Base-by-base conservation (phyloP, 179 eudicot genomes). In the Pouteria campechiana region DNA sequence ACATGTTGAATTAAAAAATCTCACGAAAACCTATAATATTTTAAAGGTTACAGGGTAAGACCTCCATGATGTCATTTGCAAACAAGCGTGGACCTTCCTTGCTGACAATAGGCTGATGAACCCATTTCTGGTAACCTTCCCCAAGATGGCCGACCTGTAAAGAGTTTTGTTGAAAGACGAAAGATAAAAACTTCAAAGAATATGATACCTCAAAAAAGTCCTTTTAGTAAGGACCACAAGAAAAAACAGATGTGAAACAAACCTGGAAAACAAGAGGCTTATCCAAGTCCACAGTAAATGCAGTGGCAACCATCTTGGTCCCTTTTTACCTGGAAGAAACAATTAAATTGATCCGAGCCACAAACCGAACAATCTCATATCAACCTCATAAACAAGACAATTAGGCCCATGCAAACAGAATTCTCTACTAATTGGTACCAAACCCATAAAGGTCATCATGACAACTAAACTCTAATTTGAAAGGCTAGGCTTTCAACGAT, bases 61-160 rank as follows among this genome's bases (percentile, higher is more conserved):
- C 98, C 95, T 90, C 98, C 86, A 78, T 68, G 54, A 85, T 65
- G 29, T 90, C 84, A 60, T 74, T 90, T 63, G 44, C 68, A 34
- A 90, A 90, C 56, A 89, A 85, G 22, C 97, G 93, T 56, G 97
- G 97, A 42, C 97, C 92, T 79, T 85, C 97, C 78, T 81, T 81
- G 81, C 86, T 67, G 37, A 76, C 89, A 65, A 89, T 85, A 39
- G 97, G 93, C 59, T 81, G 81, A 72, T 89, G 95, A 53, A 89
- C 81, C 97, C 97, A 89, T 48, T 85, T 93, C 46, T 89, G 79
- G 58, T 89, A 89, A 60, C 53, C 70, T 63, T 89, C 93, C 55
- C 93, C 95, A 61, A 89, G 97, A 68, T 89, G 81, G 28, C 97
- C 97, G 61, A 89, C 97, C 97, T 89, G 68, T 24, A 40, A 38